Percentiles rank a stretch among this genome's conserved stretches.
Conservation (phyloP, 1,284 basidiomycete genomes). For the Fistulinella cinereoalba region DNA sequence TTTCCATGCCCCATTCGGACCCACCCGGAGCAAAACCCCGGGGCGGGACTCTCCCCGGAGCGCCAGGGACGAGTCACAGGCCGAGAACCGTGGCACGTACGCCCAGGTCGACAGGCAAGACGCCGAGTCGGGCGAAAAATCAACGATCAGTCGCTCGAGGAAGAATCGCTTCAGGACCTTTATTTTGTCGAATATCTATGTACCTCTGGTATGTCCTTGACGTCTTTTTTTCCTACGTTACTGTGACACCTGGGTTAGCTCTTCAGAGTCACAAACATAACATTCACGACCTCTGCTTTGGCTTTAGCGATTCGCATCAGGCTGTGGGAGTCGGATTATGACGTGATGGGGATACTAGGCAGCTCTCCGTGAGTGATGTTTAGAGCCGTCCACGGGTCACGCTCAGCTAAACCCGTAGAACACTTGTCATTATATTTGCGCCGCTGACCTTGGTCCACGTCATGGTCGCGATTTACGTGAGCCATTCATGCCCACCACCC, state of each 20-base stretch:
- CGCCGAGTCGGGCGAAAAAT: slow-evolving; percentile 35
- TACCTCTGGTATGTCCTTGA: slow-evolving; percentile 59
- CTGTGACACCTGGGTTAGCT: slow-evolving; percentile 49
- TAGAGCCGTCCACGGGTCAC: slow-evolving; percentile 6
- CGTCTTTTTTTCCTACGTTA: slow-evolving; percentile 8
- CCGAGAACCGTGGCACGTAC: slow-evolving; percentile 30
- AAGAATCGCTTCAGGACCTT: slow-evolving; percentile 60
- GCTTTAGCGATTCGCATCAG: slow-evolving; percentile 80
- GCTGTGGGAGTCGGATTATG: slow-evolving; percentile 47
- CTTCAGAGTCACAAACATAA: slow-evolving; percentile 82
- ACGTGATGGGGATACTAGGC: slow-evolving; percentile 70
- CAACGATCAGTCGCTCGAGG: slow-evolving; percentile 42
- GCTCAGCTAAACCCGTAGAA: slow-evolving; percentile 43
- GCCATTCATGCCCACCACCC: slow-evolving; percentile 24
- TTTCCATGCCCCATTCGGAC: slow-evolving; percentile 45
- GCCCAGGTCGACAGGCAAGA: slow-evolving; percentile 35
- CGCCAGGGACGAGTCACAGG: slow-evolving; percentile 41
- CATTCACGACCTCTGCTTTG: slow-evolving; percentile 77
- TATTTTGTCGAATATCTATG: slow-evolving; percentile 68
- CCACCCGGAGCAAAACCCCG: slow-evolving; percentile 54
- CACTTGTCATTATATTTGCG: slow-evolving; percentile 84
- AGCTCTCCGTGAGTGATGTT: slow-evolving; percentile 67
- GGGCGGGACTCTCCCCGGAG: slow-evolving; percentile 72
- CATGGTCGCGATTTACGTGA: slow-evolving; percentile 77
- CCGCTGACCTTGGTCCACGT: slow-evolving; percentile 85